phyloP scores from a whole-genome alignment of 2,329 filamentous ascomycete species.

The Annulohypoxylon truncatum region DNA sequence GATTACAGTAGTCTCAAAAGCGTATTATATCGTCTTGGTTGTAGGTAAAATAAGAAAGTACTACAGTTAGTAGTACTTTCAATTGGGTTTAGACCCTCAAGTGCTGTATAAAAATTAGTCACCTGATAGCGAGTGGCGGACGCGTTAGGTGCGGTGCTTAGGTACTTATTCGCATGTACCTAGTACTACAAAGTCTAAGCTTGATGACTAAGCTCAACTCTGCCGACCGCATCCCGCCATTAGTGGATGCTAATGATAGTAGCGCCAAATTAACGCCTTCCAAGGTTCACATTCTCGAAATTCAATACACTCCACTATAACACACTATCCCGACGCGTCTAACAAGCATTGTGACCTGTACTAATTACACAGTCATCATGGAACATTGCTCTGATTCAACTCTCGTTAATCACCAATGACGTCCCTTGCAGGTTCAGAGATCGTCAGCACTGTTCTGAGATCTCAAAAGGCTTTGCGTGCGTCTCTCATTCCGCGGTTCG shows the following conservation, averaged over 20 bases:
- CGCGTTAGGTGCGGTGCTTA: conserved; percentile 2
- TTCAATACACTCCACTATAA: neutral
- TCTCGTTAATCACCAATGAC: conserved; percentile 43
- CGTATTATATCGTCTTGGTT: neutral
- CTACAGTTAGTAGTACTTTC: neutral
- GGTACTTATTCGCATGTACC: too few species aligned
- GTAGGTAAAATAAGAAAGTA: conserved; percentile 26
- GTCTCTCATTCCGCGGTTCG: conserved; percentile 39
- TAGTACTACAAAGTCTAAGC: too few species aligned
- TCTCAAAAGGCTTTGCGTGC: conserved; percentile 38
- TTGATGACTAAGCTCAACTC: conserved; percentile 25
- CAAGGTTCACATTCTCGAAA: neutral
- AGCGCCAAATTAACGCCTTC: too few species aligned
- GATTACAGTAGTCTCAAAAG: neutral
- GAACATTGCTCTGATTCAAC: conserved; percentile 41
- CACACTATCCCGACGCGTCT: conserved; percentile 34
- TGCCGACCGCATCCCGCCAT: neutral
- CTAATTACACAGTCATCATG: conserved; percentile 44
- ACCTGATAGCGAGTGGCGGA: conserved; percentile 38
- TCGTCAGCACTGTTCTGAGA: conserved; percentile 49
- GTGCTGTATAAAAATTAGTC: conserved; percentile 25
- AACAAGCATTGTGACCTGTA: conserved; percentile 15
- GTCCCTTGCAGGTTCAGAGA: conserved; percentile 40
- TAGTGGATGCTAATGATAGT: neutral
- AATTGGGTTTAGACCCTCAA: conserved; percentile 7